Base-by-base conservation (phyloP, 129 eudicot genomes). In the Helianthus tuberosus region DNA sequence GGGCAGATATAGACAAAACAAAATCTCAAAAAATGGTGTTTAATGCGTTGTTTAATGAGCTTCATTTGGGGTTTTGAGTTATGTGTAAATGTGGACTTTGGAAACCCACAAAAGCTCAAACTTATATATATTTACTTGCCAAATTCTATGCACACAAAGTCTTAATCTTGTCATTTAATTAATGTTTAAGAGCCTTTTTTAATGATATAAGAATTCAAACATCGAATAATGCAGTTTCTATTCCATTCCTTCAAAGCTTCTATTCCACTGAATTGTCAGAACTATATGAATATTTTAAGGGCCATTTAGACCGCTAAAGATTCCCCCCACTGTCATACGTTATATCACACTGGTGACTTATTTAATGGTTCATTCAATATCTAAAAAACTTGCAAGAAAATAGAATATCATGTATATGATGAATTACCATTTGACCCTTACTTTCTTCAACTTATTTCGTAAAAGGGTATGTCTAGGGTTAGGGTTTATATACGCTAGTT, bases 181-280 rank as follows among this genome's bases (percentile, higher is more conserved):
- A 77, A 49, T 23, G 16, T 68, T 75, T 25, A 25, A 10, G 32
- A 69, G 8, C 7, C 23, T 35, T 75, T 17, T 70, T 69, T 48
- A 55, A 16, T 77, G 43, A 69, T 23, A 58, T 47, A 77, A 69
- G 9, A 32, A 48, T 62, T 41, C 8, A 54, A 54, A 64, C 66
- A 79, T 79, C 83, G 83, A 79, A 79, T 72, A 43, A 64, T 72
- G 78, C 83, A 79, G 83, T 73, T 79, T 79, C 83, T 73, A 79
- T 79, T 79, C 83, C 83, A 79, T 79, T 72, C 83, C 83, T 79
- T 72, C 68, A 79, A 79, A 79, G 83, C 83, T 79, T 79, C 83
- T 79, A 79, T 79, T 79, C 83, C 68, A 72, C 74, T 79, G 83
- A 79, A 66, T 66, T 79, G 78, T 79, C 83, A 72, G 83, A 68